A percentile compares a stretch with the other conserved stretches of the same genome.
Conservation (phyloP, 306 rosid species). For the Prunus mongolica region DNA sequence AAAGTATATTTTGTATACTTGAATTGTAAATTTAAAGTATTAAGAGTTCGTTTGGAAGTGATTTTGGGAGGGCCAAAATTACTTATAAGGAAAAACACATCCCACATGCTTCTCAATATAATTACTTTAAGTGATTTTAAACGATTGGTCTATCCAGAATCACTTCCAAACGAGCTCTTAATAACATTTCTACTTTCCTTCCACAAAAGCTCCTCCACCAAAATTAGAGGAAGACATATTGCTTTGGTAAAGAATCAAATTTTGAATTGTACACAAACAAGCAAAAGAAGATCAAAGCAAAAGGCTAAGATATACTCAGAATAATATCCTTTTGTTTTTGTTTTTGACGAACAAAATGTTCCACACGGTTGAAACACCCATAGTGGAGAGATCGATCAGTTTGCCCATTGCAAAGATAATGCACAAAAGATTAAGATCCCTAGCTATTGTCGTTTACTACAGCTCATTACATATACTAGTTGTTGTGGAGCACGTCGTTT, state of each 20-base stretch:
- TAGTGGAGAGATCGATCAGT: neutral
- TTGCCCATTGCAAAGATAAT: no score
- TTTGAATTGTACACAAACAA: neutral
- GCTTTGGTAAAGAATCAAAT: neutral
- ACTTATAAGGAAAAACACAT: no score
- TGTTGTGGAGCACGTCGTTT: neutral
- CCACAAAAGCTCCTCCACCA: neutral
- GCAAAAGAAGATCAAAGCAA: neutral
- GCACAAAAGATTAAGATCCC: no score
- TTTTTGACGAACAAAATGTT: slow-evolving; percentile 3
- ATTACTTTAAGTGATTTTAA: no score
- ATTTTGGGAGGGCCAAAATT: no score
- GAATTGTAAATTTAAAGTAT: no score
- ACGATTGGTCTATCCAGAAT: no score
- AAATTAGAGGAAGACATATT: neutral
- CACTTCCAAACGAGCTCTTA: no score
- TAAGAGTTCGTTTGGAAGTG: no score
- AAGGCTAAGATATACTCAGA: neutral
- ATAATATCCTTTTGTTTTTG: neutral
- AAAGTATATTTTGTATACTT: neutral
- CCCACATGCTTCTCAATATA: no score
- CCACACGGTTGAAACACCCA: slow-evolving; percentile 34
- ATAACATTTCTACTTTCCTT: no score
- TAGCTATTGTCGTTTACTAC: slow-evolving; percentile 3
- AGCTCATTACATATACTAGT: neutral